Evolutionary conservation across 2,329 filamentous ascomycete genomes (phyloP).

Genomic region (Cladosporium sp.): DNA sequence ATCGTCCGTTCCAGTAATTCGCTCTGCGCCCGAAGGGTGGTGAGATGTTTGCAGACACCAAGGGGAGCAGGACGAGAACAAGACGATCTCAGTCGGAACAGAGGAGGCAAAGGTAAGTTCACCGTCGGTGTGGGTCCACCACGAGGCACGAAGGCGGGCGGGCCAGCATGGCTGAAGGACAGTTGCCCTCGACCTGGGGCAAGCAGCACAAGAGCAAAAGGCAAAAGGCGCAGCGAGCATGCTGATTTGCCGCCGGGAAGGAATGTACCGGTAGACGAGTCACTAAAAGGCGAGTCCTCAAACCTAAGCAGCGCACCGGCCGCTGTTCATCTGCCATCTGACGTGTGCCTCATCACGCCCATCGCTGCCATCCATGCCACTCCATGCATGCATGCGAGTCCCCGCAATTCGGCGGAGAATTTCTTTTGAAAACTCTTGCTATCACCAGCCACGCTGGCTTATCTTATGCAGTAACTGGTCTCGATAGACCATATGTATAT

Average conservation of each 20-base stretch:
- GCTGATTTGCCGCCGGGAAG: slow-evolving; percentile 9
- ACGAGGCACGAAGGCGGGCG: slow-evolving; percentile 17
- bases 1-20: not conserved
- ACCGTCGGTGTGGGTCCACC: slow-evolving; percentile 12
- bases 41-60: not conserved
- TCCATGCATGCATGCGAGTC: not conserved
- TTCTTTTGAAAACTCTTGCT: slow-evolving; percentile 18
- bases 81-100: slow-evolving; percentile 17
- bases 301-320: slow-evolving; percentile 15
- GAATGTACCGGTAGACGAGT: slow-evolving; percentile 15
- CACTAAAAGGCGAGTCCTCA: slow-evolving; percentile 15
- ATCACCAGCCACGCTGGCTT: not conserved
- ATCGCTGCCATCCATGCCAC: not conserved
- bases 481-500: not conserved
- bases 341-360: slow-evolving; percentile 1
- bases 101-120: slow-evolving; percentile 12
- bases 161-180: slow-evolving; percentile 15
- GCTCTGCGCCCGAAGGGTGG: not conserved
- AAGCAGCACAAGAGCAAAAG: slow-evolving; percentile 2
- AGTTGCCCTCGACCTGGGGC: slow-evolving; percentile 18
- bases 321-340: slow-evolving; percentile 10
- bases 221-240: not conserved
- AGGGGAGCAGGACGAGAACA: not conserved
- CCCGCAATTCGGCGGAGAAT: slow-evolving; percentile 15
- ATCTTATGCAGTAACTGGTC: not conserved